phyloP scores from a whole-genome alignment of 176 grass and related monocot genomes.

The Pontederia crassipes region DNA sequence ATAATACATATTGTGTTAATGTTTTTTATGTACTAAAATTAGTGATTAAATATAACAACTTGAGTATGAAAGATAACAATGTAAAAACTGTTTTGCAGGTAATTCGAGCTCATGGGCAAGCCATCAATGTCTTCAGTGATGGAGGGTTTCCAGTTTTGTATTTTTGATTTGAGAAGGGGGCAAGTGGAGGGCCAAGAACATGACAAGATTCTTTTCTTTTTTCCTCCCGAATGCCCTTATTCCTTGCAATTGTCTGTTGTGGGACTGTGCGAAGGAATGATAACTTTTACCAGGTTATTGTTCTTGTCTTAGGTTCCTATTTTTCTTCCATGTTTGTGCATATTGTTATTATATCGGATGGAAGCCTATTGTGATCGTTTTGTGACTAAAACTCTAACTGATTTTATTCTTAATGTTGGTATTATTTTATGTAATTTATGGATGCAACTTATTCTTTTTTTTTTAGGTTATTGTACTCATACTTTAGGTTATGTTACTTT shows the following conservation, averaged over 20 bases:
- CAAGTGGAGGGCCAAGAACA: conserved; percentile 92
- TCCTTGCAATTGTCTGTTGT: conserved; percentile 80
- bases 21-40: too few relatives aligned
- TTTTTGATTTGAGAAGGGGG: conserved; percentile 85
- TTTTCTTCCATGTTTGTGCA: background rate
- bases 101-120: conserved; percentile 35
- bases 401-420: too few relatives aligned
- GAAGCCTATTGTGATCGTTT: too few relatives aligned
- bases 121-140: conserved; percentile 33
- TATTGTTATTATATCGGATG: background rate
- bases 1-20: too few relatives aligned
- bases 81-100: background rate
- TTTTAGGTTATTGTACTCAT: too few relatives aligned
- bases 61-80: too few relatives aligned
- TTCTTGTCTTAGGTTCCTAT: background rate
- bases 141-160: conserved; percentile 65
- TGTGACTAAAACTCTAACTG: too few relatives aligned
- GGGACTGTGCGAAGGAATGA: conserved; percentile 88
- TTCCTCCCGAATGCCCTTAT: conserved; percentile 76
- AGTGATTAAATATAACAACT: too few relatives aligned
- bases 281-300: conserved; percentile 77
- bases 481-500: too few relatives aligned
- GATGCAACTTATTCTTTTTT: too few relatives aligned
- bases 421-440: too few relatives aligned
- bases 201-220: conserved; percentile 96